A percentile compares a stretch with the other conserved stretches of the same genome.
Evolutionary conservation across 2,329 filamentous ascomycete genomes (phyloP).

Genomic region (Ilyonectria destructans): DNA sequence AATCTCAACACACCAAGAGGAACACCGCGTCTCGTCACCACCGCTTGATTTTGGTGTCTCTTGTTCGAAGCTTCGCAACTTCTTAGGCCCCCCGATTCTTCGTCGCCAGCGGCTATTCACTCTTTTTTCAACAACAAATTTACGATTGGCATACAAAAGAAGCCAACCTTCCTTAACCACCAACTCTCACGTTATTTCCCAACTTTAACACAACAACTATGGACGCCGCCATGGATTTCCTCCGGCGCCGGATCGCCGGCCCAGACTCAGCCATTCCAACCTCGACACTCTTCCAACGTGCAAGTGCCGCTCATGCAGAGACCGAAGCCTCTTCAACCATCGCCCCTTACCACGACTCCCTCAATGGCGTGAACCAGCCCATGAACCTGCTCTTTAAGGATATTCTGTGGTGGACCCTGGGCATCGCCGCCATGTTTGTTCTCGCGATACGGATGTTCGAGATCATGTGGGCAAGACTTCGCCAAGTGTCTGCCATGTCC

Average conservation of each 20-base stretch:
- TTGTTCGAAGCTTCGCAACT: slow-evolving; percentile 30
- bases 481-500: slow-evolving; percentile 74
- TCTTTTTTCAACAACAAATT: slow-evolving; percentile 25
- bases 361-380: slow-evolving; percentile 74
- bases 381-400: slow-evolving; percentile 73
- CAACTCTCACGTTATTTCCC: slow-evolving; percentile 28
- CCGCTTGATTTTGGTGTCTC: slow-evolving; percentile 25
- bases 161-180: not conserved
- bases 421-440: slow-evolving; percentile 69
- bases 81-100: slow-evolving; percentile 23
- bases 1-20: slow-evolving; percentile 41
- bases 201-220: slow-evolving; percentile 31
- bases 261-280: slow-evolving; percentile 51
- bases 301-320: slow-evolving; percentile 47
- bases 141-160: slow-evolving; percentile 29
- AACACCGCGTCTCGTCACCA: slow-evolving; percentile 35
- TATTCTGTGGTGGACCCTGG: slow-evolving; percentile 74
- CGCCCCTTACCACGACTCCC: slow-evolving; percentile 68
- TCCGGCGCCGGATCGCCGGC: slow-evolving; percentile 52
- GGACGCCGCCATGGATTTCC: slow-evolving; percentile 52
- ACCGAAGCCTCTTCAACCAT: slow-evolving; percentile 65
- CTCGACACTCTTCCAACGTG: slow-evolving; percentile 52
- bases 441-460: slow-evolving; percentile 69
- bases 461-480: slow-evolving; percentile 70
- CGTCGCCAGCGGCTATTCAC: slow-evolving; percentile 25